phyloP scores from a whole-genome alignment of 352 stramenopile species.

The Globisporangium carolinianum region DNA sequence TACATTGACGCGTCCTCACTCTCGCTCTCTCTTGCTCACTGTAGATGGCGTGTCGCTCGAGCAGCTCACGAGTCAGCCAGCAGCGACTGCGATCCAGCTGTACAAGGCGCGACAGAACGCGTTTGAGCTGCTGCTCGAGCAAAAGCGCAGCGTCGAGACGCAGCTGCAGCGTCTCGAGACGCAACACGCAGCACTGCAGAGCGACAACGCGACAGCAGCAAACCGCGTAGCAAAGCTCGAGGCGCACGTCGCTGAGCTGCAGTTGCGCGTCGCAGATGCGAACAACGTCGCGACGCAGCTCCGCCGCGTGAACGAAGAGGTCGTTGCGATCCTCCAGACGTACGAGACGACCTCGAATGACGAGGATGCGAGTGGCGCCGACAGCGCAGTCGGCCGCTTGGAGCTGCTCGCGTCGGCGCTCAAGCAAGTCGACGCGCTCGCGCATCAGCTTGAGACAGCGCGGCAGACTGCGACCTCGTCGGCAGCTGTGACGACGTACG shows the following conservation, averaged over 20 bases:
- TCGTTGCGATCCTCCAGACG: slow-evolving; percentile 55
- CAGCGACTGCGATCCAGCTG: slow-evolving; percentile 37
- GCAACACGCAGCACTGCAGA: slow-evolving; percentile 43
- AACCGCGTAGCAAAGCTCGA: slow-evolving; percentile 45
- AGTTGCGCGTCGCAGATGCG: slow-evolving; percentile 30
- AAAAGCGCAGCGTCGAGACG: slow-evolving; percentile 45
- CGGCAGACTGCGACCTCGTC: slow-evolving; percentile 32
- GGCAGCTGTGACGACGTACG: slow-evolving; percentile 32
- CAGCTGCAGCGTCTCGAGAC: slow-evolving; percentile 40
- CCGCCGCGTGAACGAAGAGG: slow-evolving; percentile 46
- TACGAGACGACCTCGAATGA: slow-evolving; percentile 44
- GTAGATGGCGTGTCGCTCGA: slow-evolving; percentile 35
- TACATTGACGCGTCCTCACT: too few species aligned
- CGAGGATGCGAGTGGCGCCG: slow-evolving; percentile 19
- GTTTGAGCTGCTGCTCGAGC: slow-evolving; percentile 51
- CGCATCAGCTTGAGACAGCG: slow-evolving; percentile 30
- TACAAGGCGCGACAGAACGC: slow-evolving; percentile 53
- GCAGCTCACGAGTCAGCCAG: slow-evolving; percentile 34
- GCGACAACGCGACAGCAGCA: slow-evolving; percentile 30
- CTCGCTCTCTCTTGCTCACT: background rate
- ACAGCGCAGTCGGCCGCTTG: slow-evolving; percentile 25
- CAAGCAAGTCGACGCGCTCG: slow-evolving; percentile 38
- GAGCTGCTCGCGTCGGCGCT: slow-evolving; percentile 38
- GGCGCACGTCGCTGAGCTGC: slow-evolving; percentile 33
- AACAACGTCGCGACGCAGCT: slow-evolving; percentile 37